Conservation (phyloP, 345 rosid species). For the Anacardium occidentale region DNA sequence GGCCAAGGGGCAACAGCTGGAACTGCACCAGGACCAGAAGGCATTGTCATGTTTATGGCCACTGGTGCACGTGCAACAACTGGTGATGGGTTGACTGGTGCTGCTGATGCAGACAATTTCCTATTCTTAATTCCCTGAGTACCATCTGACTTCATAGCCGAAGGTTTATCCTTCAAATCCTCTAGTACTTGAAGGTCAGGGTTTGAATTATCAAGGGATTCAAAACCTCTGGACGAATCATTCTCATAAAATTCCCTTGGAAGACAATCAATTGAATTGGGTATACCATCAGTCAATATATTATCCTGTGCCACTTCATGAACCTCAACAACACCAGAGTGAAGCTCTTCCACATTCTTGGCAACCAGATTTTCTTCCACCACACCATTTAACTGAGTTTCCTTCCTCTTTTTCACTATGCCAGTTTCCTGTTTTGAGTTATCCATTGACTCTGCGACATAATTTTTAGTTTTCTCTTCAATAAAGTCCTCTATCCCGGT, state of each 20-base stretch:
- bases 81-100: conserved; percentile 84
- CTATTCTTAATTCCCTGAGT: conserved; percentile 50
- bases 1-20: conserved; percentile 73
- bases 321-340: conserved; percentile 35
- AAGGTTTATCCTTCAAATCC: conserved; percentile 63
- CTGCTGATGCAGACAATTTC: conserved; percentile 95
- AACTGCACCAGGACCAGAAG: conserved; percentile 53
- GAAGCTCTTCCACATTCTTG: conserved; percentile 28
- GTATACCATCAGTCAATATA: conserved; percentile 33
- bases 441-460: conserved; percentile 22
- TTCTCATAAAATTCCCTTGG: conserved; percentile 37
- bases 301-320: conserved; percentile 38
- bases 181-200: conserved; percentile 32
- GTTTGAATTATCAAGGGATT: conserved; percentile 31
- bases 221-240: conserved; percentile 29
- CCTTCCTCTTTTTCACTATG: conserved; percentile 38
- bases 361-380: conserved; percentile 37
- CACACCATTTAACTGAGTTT: conserved; percentile 36
- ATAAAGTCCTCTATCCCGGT: conserved; percentile 28
- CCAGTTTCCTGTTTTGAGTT: conserved; percentile 31
- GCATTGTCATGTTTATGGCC: conserved; percentile 58
- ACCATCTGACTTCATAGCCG: conserved; percentile 42
- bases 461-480: conserved; percentile 39
- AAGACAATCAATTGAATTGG: conserved; percentile 44
- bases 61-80: conserved; percentile 57